Conservation (phyloP, 1,139 yeast species). For the Suhomyces bribrorum region DNA sequence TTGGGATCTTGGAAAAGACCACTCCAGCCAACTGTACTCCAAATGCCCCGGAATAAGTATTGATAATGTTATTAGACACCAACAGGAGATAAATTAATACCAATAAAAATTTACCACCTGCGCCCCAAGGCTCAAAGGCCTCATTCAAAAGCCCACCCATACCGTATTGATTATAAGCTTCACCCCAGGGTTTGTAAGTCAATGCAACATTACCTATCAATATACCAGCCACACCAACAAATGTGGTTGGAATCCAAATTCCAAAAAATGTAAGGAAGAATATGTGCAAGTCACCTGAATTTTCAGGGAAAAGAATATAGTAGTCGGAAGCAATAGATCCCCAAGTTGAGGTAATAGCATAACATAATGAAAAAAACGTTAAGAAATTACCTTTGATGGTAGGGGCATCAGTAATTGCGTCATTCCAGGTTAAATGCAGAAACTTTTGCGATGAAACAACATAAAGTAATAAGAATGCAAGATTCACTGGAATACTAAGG, state of each 20-base stretch:
- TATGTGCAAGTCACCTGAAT: slow-evolving; percentile 57
- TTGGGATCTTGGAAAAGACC: slow-evolving; percentile 63
- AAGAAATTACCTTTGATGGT: slow-evolving; percentile 64
- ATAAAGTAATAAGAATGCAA: slow-evolving; percentile 69
- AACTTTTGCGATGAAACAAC: slow-evolving; percentile 63
- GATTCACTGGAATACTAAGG: slow-evolving; percentile 68
- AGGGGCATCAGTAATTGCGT: slow-evolving; percentile 41
- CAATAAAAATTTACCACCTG: slow-evolving; percentile 73
- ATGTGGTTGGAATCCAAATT: slow-evolving; percentile 69
- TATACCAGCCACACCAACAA: slow-evolving; percentile 75
- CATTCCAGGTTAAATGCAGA: slow-evolving; percentile 37
- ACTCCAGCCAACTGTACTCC: slow-evolving; percentile 72
- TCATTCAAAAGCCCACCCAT: slow-evolving; percentile 76
- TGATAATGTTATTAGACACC: slow-evolving; percentile 77
- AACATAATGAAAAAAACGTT: slow-evolving; percentile 70
- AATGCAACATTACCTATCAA: slow-evolving; percentile 72
- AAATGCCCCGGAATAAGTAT: slow-evolving; percentile 83
- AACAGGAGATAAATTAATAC: slow-evolving; percentile 70
- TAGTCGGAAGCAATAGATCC: slow-evolving; percentile 87
- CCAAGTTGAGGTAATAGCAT: slow-evolving; percentile 88
- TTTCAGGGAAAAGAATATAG: slow-evolving; percentile 79
- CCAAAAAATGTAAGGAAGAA: slow-evolving; percentile 68
- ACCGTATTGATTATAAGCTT: slow-evolving; percentile 59
- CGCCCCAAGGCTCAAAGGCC: slow-evolving; percentile 76
- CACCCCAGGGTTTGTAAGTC: slow-evolving; percentile 59